Percentiles rank a stretch among this genome's conserved stretches.
These are phyloP conservation scores for Cyclotella choctawhatcheeana DNA, from an alignment of 108 stramenopile species.

Conservation along the genomic window DNA sequence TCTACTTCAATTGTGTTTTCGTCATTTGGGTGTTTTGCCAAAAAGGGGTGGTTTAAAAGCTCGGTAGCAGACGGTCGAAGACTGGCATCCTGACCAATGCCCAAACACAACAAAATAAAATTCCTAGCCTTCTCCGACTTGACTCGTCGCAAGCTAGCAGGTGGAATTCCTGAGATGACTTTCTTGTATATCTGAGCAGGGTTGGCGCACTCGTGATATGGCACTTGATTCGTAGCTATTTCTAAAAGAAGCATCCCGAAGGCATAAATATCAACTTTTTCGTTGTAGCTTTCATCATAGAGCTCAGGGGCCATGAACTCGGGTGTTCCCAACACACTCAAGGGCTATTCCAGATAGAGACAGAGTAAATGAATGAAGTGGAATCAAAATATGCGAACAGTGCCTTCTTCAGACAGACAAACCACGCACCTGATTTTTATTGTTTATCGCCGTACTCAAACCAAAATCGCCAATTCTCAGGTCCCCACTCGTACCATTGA, in stretches of 20 bases:
- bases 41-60: conserved; percentile 78
- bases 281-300: conserved; percentile 96
- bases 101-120: conserved; percentile 89
- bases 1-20: conserved; percentile 83
- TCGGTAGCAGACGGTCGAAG: conserved; percentile 77
- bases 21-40: conserved; percentile 72
- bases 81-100: conserved; percentile 69
- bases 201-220: conserved; percentile 94
- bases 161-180: conserved; percentile 87
- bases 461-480: conserved; percentile 98
- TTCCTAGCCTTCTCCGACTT: conserved; percentile 79
- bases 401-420: too few relatives aligned
- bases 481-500: conserved; percentile 97
- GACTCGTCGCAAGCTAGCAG: conserved; percentile 80
- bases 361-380: too few relatives aligned
- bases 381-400: too few relatives aligned
- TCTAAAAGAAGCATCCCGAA: conserved; percentile 99
- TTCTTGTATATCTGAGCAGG: conserved; percentile 96
- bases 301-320: conserved; percentile 99
- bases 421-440: conserved; percentile 64
- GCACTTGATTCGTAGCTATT: conserved; percentile 96
- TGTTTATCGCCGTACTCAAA: conserved; percentile 90
- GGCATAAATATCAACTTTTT: conserved; percentile 98
- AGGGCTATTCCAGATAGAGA: conserved; percentile 51
- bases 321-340: conserved; percentile 96